Base-by-base conservation (phyloP, 306 rosid genomes). In the Prunus mongolica region DNA sequence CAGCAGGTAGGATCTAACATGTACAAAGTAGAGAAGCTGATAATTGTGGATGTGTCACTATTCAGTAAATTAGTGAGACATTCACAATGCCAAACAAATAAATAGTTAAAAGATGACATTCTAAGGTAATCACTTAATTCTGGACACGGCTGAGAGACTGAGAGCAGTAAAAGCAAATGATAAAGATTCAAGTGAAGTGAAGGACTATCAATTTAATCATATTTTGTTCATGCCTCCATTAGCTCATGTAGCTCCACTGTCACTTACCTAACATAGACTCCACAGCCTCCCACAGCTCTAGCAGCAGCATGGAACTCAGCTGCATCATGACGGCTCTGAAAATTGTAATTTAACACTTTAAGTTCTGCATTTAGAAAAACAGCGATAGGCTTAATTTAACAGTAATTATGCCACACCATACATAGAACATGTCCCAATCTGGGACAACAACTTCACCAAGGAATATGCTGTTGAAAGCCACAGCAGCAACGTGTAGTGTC, bases 351-450 rank as follows among this genome's bases (percentile, higher is more conserved):
- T 13, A 65, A 52, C 22, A 55, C 9, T 61, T 74, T 65, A 74
- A 60, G 69, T 49, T 22, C 73, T 51, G 71, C 69, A 58, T 55
- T 13, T 73, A 16, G 44, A 32, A 56, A 55, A 13, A 45, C 34
- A 69, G 55, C 19, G 46, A 22, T 60, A 24, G n/a, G 67, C 22
- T 71, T 7, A 55, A 55, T 28, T 22, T 9, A 66, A 74, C n/a
- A 30, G 57, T 32, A 67, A 38, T 70, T 12, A 65, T 14, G 56
- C 47, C 30, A 67, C 24, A 65, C 38, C 87, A 46, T 84, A 80
- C 87, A 80, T 84, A 84, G 85, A 84, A 84, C 88, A 84, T 84
- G 73, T 84, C 88, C 88, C 88, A 84, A 81, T 84, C 88, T n/a
- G 88, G 88, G 44, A 81, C 81, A 65, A 84, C 25, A 57, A 84